A percentile compares a stretch with the other conserved stretches of the same genome.
phyloP scores from a whole-genome alignment of 768 basidiomycete species.

The Collybia sp. region DNA sequence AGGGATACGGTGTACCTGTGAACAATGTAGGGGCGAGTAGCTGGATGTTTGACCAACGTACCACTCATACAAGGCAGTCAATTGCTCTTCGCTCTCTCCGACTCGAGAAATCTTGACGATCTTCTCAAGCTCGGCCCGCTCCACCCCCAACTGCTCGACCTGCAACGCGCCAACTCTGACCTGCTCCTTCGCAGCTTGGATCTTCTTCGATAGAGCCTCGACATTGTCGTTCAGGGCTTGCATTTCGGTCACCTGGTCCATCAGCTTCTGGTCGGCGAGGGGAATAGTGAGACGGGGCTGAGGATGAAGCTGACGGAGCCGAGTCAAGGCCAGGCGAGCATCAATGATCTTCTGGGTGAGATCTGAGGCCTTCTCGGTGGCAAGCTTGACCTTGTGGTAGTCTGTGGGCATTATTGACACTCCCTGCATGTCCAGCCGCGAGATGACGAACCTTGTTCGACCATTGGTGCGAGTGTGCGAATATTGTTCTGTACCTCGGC shows the following conservation, averaged over 20 bases:
- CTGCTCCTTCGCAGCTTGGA: conserved; percentile 51
- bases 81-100: conserved; percentile 60
- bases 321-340: conserved; percentile 71
- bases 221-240: conserved; percentile 68
- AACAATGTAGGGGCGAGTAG: neutral
- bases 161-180: conserved; percentile 54
- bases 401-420: conserved; percentile 32
- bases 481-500: conserved; percentile 61
- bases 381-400: conserved; percentile 48
- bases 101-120: conserved; percentile 52
- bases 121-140: conserved; percentile 69
- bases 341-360: conserved; percentile 80
- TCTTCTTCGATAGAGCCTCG: conserved; percentile 43
- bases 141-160: conserved; percentile 52
- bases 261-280: conserved; percentile 68
- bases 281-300: conserved; percentile 75
- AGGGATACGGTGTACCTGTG: conserved; percentile 70
- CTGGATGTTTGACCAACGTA: conserved; percentile 22
- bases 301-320: conserved; percentile 78
- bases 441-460: conserved; percentile 53
- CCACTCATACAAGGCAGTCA: conserved; percentile 69
- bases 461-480: conserved; percentile 55
- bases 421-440: neutral
- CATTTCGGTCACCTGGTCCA: conserved; percentile 76
- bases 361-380: conserved; percentile 48